Percentiles rank a stretch among this genome's conserved stretches.
phyloP scores from a whole-genome alignment of 129 eudicot genomes.

The Arctium minus region DNA sequence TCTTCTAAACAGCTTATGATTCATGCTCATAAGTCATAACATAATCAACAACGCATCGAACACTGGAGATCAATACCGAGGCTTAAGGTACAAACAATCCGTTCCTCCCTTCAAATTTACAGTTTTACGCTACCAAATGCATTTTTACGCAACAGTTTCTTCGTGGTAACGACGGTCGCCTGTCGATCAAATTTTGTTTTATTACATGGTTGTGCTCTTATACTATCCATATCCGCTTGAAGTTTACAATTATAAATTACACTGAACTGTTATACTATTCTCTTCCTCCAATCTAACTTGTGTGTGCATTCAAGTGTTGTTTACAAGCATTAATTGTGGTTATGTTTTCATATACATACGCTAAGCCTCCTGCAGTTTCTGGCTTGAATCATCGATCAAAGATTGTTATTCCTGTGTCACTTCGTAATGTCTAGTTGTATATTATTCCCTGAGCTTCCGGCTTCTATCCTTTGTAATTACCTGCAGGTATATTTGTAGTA shows the following conservation, averaged over 20 bases:
- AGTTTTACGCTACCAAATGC: background rate
- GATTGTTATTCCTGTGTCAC: background rate
- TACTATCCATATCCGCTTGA: background rate
- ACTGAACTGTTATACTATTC: background rate
- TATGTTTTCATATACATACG: background rate
- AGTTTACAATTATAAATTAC: background rate
- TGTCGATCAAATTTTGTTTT: background rate
- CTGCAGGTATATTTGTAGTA: background rate
- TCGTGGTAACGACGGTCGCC: background rate
- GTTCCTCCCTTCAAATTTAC: background rate
- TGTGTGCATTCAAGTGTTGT: background rate
- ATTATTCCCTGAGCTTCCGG: background rate
- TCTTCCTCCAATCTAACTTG: background rate
- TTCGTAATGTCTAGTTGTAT: background rate
- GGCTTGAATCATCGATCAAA: background rate
- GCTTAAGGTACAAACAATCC: constrained; percentile 14
- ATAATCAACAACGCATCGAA: background rate
- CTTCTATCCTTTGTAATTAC: background rate
- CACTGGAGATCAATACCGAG: constrained; percentile 2
- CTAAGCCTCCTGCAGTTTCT: background rate
- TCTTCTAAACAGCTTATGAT: background rate
- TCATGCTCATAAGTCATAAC: background rate
- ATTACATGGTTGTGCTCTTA: too few relatives aligned
- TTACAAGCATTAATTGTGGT: background rate
- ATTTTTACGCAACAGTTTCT: background rate